Base-by-base conservation (phyloP, 306 rosid species). In the Hylodesmum podocarpum region DNA sequence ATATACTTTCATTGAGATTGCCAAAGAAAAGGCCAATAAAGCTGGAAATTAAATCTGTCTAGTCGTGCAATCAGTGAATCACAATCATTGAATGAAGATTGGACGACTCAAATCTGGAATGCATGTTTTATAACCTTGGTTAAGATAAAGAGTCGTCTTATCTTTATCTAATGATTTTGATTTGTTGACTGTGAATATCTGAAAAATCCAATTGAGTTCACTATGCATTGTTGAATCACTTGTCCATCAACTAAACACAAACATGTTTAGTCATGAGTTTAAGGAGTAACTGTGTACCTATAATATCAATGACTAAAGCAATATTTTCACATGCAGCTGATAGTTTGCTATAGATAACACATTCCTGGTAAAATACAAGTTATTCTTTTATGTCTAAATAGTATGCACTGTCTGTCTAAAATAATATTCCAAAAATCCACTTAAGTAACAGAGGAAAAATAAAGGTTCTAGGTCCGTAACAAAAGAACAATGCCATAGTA, bases 1-100 rank as follows among this genome's bases (percentile, higher is more conserved):
- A 46, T 22, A 55, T 64, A 73, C 51, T 73, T 78, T 41, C n/a
- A 4, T 76, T 37, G 31, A 24, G 53, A 75, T 77, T 86, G 19
- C 43, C 18, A 63, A 50, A 54, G n/a, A 46, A 19, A 12, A 70
- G 44, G 11, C 14, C 25, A 58, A 70, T 57, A 72, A 29, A 31
- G 28, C 19, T 18, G 15, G 57, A 39, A 12, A 6, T 8, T 5
- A 27, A 12, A 11, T 55, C 5, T 9, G n/a, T 53, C 31, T 6
- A 21, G 15, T 11, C 4, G 9, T 3, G 21, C 31, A 25, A 12
- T 55, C 18, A 12, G 25, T 25, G 18, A 25, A 55, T 24, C 8
- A 0, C 1, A 12, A 12, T 53, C 3, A 1, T 12, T 27, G 0
- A 27, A 50, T 6, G 13, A 50, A 50, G 27, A 50, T 50, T 7